These are phyloP conservation scores for Talaromyces pinophilus DNA, from an alignment of 2,329 filamentous ascomycete genomes.

Conservation along the genomic window DNA sequence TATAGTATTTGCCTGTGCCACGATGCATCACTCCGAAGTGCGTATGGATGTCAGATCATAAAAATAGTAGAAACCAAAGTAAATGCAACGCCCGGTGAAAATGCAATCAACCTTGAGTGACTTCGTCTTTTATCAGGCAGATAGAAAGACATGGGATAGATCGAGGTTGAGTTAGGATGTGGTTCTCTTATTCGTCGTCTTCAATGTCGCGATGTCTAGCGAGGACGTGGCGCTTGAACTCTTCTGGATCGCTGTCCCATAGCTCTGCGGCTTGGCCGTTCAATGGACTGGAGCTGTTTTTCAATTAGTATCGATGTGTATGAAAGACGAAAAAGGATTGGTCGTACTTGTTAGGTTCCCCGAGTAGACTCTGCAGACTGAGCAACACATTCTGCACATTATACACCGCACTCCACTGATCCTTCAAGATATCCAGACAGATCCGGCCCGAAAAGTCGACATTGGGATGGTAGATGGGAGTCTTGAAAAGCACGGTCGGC, in stretches of 20 bases:
- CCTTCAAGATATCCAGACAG: slow-evolving; percentile 96
- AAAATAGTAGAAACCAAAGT: background rate
- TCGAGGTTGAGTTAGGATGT: background rate
- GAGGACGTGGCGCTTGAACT: slow-evolving; percentile 78
- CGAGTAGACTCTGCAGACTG: slow-evolving; percentile 90
- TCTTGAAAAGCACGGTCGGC: slow-evolving; percentile 93
- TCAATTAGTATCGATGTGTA: background rate
- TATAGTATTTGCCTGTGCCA: slow-evolving; percentile 6
- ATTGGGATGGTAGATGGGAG: slow-evolving; percentile 98
- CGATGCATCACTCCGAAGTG: background rate
- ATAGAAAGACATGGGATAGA: background rate
- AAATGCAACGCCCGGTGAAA: slow-evolving; percentile 11
- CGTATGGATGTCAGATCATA: slow-evolving; percentile 1
- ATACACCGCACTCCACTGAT: slow-evolving; percentile 98
- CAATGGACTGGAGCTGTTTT: slow-evolving; percentile 76
- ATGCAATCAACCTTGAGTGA: slow-evolving; percentile 15
- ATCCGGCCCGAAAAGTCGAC: slow-evolving; percentile 97
- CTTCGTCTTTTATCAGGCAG: background rate
- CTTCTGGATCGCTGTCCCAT: slow-evolving; percentile 84
- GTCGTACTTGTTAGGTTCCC: slow-evolving; percentile 94
- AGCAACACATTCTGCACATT: slow-evolving; percentile 92
- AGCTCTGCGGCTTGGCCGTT: slow-evolving; percentile 96
- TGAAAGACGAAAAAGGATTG: background rate
- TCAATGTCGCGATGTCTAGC: slow-evolving; percentile 62
- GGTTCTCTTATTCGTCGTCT: slow-evolving; percentile 42